phyloP scores from a whole-genome alignment of 2,329 filamentous ascomycete species.

The Claviceps sp. region DNA sequence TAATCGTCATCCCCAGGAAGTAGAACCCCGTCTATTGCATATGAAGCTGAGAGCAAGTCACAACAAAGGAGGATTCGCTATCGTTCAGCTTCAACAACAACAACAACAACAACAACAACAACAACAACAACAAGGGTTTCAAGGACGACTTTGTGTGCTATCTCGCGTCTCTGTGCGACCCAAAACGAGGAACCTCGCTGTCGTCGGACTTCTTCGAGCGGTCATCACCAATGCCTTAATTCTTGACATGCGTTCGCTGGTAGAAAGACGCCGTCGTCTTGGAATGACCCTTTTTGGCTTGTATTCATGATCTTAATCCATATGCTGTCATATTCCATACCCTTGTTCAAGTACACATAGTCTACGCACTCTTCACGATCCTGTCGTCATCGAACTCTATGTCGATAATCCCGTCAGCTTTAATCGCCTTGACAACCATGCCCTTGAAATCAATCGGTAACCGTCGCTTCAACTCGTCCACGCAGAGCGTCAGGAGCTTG shows the following conservation, averaged over 20 bases:
- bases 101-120: not conserved
- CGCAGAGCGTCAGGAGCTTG: conserved; percentile 88
- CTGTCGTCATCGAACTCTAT: conserved; percentile 76
- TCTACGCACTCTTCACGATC: conserved; percentile 46
- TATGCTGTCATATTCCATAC: conserved; percentile 9
- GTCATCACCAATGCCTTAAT: not conserved
- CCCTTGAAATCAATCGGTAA: conserved; percentile 99
- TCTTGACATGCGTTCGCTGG: not conserved
- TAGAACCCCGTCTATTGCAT: not conserved
- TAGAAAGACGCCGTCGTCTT: not conserved
- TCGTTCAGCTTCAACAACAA: not conserved
- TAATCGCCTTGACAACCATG: conserved; percentile 85
- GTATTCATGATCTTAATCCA: conserved; percentile 24
- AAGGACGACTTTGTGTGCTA: no score
- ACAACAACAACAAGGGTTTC: no score
- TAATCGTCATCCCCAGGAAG: no score
- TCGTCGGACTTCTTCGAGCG: not conserved
- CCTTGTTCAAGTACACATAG: not conserved
- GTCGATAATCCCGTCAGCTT: conserved; percentile 81
- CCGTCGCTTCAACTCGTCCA: conserved; percentile 90
- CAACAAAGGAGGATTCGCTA: not conserved
- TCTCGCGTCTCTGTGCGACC: not conserved
- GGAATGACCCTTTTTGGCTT: not conserved
- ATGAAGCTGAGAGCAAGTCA: not conserved
- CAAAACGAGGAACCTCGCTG: not conserved